These are phyloP conservation scores for Nicotiana knightiana DNA, from an alignment of 257 asterid genomes.

Conservation along the genomic window DNA sequence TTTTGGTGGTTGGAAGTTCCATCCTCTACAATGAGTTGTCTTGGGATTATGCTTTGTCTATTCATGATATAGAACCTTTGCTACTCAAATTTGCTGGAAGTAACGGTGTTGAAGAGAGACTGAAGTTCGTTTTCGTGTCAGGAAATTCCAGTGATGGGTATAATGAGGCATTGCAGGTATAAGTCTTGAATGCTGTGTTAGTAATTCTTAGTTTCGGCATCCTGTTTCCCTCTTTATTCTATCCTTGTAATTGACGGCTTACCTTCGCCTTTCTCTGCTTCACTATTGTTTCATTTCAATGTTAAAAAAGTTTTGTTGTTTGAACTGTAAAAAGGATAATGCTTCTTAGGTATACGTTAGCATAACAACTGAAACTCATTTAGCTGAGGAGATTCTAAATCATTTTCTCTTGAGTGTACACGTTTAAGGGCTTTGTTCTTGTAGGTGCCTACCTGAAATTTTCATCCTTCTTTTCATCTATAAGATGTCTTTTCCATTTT, in stretches of 20 bases:
- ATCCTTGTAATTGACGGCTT: neutral
- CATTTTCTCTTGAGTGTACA: neutral
- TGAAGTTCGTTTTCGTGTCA: conserved; percentile 67
- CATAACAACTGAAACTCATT: neutral
- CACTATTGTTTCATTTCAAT: neutral
- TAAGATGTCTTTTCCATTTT: neutral
- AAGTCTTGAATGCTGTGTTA: conserved; percentile 1
- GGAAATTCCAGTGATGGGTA: conserved; percentile 81
- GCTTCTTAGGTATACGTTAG: neutral
- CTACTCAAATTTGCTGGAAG: conserved; percentile 64
- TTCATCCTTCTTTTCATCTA: neutral
- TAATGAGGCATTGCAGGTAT: conserved; percentile 75
- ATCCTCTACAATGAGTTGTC: conserved; percentile 66
- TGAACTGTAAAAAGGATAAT: neutral
- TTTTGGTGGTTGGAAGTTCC: conserved; percentile 87
- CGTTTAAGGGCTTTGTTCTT: neutral
- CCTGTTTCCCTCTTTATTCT: neutral
- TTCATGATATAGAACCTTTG: conserved; percentile 72
- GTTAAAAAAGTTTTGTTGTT: neutral
- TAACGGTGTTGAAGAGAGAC: conserved; percentile 38
- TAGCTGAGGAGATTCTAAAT: neutral
- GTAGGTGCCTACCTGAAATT: neutral
- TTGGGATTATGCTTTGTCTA: conserved; percentile 75
- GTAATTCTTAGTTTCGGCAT: neutral
- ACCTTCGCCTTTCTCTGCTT: neutral